Percentiles rank a stretch among this genome's conserved stretches.
Conservation (phyloP, 2,329 filamentous ascomycete genomes). For the Monosporascus ibericus region DNA sequence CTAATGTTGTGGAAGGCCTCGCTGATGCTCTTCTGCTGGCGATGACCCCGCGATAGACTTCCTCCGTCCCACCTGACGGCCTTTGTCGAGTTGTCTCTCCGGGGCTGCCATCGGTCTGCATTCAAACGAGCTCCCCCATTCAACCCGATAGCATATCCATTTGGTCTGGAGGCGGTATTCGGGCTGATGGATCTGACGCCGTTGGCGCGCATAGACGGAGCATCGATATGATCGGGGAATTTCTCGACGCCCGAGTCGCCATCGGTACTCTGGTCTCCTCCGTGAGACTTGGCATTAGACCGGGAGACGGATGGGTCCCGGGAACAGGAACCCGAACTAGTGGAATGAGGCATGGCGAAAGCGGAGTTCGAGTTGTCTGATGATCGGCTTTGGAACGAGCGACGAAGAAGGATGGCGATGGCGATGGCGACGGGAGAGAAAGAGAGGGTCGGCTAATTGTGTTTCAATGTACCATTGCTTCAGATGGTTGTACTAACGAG, state of each 20-base stretch:
- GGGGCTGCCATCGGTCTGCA: slow-evolving; percentile 25
- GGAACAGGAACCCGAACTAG: slow-evolving; percentile 23
- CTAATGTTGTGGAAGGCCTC: slow-evolving; percentile 84
- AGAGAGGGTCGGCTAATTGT: neutral
- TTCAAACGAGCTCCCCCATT: slow-evolving; percentile 23
- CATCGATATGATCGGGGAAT: slow-evolving; percentile 28
- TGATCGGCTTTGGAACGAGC: slow-evolving; percentile 19
- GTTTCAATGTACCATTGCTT: neutral
- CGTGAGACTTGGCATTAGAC: slow-evolving; percentile 16
- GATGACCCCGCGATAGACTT: slow-evolving; percentile 21
- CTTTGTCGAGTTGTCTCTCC: slow-evolving; percentile 16
- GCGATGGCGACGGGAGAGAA: neutral
- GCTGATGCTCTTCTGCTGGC: slow-evolving; percentile 75
- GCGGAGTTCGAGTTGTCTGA: slow-evolving; percentile 7
- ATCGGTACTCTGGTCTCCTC: slow-evolving; percentile 18
- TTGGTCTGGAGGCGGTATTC: slow-evolving; percentile 11
- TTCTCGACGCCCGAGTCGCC: slow-evolving; percentile 26
- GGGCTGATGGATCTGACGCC: slow-evolving; percentile 21
- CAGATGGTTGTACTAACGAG: neutral
- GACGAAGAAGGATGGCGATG: slow-evolving; percentile 13
- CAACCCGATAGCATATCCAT: slow-evolving; percentile 25
- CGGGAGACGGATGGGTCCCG: slow-evolving; percentile 26
- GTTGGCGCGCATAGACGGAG: slow-evolving; percentile 24
- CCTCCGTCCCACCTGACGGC: slow-evolving; percentile 23
- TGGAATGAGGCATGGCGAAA: slow-evolving; percentile 27